Conservation (phyloP, 352 stramenopile species). For the Phytopythium aichiense region DNA sequence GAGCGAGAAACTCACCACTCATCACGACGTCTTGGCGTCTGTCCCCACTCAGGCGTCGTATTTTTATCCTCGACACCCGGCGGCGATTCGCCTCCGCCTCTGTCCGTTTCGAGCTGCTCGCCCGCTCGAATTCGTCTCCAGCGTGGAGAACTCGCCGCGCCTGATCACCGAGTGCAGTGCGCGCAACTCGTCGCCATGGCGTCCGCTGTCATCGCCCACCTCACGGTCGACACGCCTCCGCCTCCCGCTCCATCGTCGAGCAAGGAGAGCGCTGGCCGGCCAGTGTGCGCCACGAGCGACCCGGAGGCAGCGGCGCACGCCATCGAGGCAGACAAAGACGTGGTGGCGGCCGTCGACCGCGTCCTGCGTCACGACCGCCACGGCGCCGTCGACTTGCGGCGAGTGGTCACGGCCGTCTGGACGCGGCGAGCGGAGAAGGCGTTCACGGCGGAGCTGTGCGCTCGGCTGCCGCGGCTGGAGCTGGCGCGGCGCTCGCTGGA, state of each 20-base stretch:
- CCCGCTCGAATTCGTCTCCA: background rate
- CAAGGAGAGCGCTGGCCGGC: background rate
- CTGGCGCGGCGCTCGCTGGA: slow-evolving; percentile 55
- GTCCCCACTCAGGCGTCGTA: background rate
- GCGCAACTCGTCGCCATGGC: background rate
- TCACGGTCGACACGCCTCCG: background rate
- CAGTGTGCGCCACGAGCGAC: background rate
- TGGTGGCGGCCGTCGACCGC: background rate
- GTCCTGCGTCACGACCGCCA: slow-evolving; percentile 9
- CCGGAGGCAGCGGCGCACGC: background rate
- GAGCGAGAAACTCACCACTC: background rate
- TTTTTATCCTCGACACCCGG: background rate
- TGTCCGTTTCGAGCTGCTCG: slow-evolving; percentile 7
- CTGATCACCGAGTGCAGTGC: background rate
- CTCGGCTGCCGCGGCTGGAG: slow-evolving; percentile 44
- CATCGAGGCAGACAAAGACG: background rate
- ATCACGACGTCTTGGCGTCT: background rate
- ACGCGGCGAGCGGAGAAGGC: slow-evolving; percentile 50
- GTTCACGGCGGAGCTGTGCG: slow-evolving; percentile 64
- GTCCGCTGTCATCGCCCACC: background rate
- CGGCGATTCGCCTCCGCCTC: background rate
- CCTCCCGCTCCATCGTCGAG: background rate
- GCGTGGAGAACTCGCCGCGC: background rate
- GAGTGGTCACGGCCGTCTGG: slow-evolving; percentile 75
- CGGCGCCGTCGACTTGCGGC: slow-evolving; percentile 59